phyloP scores from a whole-genome alignment of 2,329 filamentous ascomycete species.

The Tolypocladium guangdongense region DNA sequence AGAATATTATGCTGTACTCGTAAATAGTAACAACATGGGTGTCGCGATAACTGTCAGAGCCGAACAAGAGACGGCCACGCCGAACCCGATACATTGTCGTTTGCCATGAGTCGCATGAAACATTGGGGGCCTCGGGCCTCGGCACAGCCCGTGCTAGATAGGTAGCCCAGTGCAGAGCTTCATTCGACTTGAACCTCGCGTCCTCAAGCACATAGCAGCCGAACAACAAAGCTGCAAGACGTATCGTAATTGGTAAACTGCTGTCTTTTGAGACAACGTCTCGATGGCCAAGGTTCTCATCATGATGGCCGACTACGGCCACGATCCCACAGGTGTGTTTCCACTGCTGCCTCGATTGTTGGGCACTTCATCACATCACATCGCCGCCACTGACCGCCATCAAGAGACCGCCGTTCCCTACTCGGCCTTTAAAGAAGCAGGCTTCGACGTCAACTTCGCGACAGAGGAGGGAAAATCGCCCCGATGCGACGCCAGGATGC shows the following conservation, averaged over 20 bases:
- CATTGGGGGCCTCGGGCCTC: not conserved
- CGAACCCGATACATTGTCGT: too few relatives aligned
- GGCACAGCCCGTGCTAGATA: not conserved
- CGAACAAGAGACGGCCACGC: too few relatives aligned
- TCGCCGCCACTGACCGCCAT: not conserved
- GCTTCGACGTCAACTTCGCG: constrained; percentile 36
- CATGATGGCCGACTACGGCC: constrained; percentile 43
- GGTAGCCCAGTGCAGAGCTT: not conserved
- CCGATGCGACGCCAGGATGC: constrained; percentile 37
- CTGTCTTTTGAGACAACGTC: not conserved
- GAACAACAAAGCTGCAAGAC: not conserved
- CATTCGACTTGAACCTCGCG: too few relatives aligned
- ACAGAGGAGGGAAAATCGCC: constrained; percentile 37
- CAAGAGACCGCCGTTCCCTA: constrained; percentile 41
- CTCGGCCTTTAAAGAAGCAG: constrained; percentile 32
- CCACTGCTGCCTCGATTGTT: too few relatives aligned
- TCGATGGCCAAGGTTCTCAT: constrained; percentile 28
- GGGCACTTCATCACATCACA: not conserved
- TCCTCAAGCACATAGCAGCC: too few relatives aligned
- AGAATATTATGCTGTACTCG: too few relatives aligned
- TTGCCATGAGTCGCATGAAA: too few relatives aligned
- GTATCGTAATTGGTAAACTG: not conserved
- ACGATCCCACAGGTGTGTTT: constrained; percentile 41
- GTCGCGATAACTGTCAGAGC: too few relatives aligned
- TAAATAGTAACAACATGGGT: not conserved